phyloP scores from a whole-genome alignment of 441 rosid genomes.

The Viola pubescens region DNA sequence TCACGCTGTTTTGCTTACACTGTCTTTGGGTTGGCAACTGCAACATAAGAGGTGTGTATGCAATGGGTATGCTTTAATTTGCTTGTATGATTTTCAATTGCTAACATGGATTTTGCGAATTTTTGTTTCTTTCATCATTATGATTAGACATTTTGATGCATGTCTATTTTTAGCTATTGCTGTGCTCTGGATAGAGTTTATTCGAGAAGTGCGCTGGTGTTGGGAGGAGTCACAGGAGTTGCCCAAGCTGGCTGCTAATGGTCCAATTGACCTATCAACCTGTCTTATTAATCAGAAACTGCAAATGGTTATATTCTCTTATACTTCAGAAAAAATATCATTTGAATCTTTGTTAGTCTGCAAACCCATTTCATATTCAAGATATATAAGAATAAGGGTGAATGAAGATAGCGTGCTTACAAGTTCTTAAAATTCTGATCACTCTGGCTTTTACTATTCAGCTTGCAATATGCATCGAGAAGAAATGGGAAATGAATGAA shows the following conservation, averaged over 20 bases:
- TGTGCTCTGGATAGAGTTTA: constrained; percentile 91
- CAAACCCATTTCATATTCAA: neutral
- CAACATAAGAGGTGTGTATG: constrained; percentile 79
- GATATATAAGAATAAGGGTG: neutral
- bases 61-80: constrained; percentile 10
- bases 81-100: too few relatives aligned
- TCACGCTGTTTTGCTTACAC: constrained; percentile 81
- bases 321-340: neutral
- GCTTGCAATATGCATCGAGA: constrained; percentile 97
- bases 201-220: constrained; percentile 94
- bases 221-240: constrained; percentile 96
- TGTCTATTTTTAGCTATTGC: constrained; percentile 65
- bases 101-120: neutral
- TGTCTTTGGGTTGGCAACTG: constrained; percentile 90
- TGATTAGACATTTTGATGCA: constrained; percentile 15
- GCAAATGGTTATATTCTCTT: constrained; percentile 62
- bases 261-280: constrained; percentile 74
- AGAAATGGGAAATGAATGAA: constrained; percentile 73
- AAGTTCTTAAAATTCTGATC: constrained; percentile 2
- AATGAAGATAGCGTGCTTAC: constrained; percentile 1
- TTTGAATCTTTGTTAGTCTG: neutral
- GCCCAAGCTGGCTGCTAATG: constrained; percentile 62
- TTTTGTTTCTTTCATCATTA: constrained; percentile 14
- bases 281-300: constrained; percentile 91
- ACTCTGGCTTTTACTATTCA: constrained; percentile 31